Conservation (phyloP, 495 filamentous ascomycete genomes). For the Parathielavia appendiculata region DNA sequence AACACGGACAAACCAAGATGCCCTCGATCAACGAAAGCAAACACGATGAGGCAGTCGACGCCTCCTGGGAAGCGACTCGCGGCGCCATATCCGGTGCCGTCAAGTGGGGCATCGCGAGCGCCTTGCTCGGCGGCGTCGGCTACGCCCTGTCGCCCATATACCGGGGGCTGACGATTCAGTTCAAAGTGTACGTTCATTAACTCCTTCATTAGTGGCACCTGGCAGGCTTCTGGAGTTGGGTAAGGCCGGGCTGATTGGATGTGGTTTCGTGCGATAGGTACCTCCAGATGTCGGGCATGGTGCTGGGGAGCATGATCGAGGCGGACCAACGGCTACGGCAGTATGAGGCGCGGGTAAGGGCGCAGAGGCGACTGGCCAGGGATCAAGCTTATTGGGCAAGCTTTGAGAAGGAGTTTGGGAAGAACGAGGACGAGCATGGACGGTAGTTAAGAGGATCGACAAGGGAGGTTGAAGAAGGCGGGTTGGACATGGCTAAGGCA, state of each 20-base stretch:
- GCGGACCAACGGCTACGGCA: conserved; percentile 69
- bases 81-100: conserved; percentile 57
- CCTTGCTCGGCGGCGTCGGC: conserved; percentile 50
- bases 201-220: not conserved
- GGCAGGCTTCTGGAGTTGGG: not conserved
- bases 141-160: conserved; percentile 67
- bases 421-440: conserved; percentile 33
- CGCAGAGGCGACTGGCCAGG: conserved; percentile 55
- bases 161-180: conserved; percentile 76
- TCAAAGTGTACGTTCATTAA: conserved; percentile 63
- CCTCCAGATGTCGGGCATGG: conserved; percentile 84
- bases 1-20: conserved; percentile 22
- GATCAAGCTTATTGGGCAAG: conserved; percentile 59
- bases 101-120: conserved; percentile 61
- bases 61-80: conserved; percentile 56
- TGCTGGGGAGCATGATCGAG: conserved; percentile 76
- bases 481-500: not conserved
- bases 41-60: conserved; percentile 54
- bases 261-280: conserved; percentile 45
- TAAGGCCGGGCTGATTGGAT: not conserved
- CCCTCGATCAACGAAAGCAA: conserved; percentile 38
- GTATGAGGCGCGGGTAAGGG: conserved; percentile 59
- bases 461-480: not conserved
- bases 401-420: conserved; percentile 42
- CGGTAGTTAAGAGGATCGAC: not conserved